phyloP scores from a whole-genome alignment of 2,329 filamentous ascomycete species.

The Pseudogymnoascus pannorum region DNA sequence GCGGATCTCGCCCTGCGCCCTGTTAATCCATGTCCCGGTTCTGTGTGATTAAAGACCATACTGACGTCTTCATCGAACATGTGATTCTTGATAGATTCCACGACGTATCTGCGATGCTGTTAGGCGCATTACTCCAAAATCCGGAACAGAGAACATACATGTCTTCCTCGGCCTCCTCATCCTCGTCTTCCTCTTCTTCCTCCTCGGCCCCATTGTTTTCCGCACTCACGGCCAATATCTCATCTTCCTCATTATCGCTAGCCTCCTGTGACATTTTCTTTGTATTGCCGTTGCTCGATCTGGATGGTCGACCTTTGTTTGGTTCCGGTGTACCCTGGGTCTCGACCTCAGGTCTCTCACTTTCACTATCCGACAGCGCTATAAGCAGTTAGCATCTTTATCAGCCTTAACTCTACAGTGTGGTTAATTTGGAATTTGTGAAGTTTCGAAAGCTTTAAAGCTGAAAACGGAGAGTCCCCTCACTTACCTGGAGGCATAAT shows the following conservation, averaged over 20 bases:
- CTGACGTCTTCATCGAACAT: slow-evolving; percentile 43
- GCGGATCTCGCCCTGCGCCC: slow-evolving; percentile 36
- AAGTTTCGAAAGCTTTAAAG: background rate
- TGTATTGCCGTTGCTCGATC: background rate
- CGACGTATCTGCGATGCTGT: slow-evolving; percentile 26
- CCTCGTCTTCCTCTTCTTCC: slow-evolving; percentile 31
- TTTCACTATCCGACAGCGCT: background rate
- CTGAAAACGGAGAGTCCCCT: background rate
- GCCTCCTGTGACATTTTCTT: background rate
- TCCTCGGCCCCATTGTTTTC: slow-evolving; percentile 24
- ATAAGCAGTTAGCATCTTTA: background rate
- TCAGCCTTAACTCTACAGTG: background rate
- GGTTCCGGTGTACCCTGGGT: background rate
- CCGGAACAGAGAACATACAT: slow-evolving; percentile 19
- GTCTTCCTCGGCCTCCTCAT: slow-evolving; percentile 42
- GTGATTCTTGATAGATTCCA: slow-evolving; percentile 66
- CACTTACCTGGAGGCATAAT: background rate
- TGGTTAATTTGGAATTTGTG: background rate
- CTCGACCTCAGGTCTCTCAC: background rate
- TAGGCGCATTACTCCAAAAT: background rate
- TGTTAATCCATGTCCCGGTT: background rate
- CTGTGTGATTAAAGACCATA: background rate
- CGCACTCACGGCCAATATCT: slow-evolving; percentile 12
- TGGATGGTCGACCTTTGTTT: background rate
- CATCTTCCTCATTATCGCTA: slow-evolving; percentile 21